Evolutionary conservation across 768 basidiomycete genomes (phyloP).

Genomic region (Tylopilus subfusipes): DNA sequence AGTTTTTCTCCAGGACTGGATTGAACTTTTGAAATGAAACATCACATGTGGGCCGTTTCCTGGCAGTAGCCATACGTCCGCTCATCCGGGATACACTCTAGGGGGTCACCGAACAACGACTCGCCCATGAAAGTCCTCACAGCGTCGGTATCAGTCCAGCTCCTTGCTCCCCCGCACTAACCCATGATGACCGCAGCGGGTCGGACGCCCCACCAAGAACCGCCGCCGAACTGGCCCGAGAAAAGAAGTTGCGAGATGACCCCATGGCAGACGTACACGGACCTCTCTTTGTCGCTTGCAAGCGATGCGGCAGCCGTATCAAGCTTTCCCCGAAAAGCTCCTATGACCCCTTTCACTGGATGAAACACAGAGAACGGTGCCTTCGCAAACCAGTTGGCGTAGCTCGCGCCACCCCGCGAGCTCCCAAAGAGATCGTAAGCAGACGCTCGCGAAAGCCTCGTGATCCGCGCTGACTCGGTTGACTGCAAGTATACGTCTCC

Average conservation of each 20-base stretch:
- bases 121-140: slow-evolving; percentile 20
- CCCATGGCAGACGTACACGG: slow-evolving; percentile 49
- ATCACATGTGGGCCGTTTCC: slow-evolving; percentile 22
- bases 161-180: slow-evolving; percentile 7
- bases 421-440: slow-evolving; percentile 26
- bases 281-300: slow-evolving; percentile 52
- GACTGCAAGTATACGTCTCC: slow-evolving; percentile 18
- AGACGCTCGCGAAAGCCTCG: background rate
- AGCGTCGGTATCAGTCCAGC: slow-evolving; percentile 16
- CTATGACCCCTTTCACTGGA: slow-evolving; percentile 68
- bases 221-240: slow-evolving; percentile 45
- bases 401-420: slow-evolving; percentile 12
- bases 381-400: slow-evolving; percentile 40
- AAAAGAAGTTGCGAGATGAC: slow-evolving; percentile 51
- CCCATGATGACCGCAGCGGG: slow-evolving; percentile 16
- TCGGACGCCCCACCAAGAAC: slow-evolving; percentile 32
- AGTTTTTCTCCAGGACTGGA: too few relatives aligned
- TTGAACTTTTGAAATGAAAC: background rate
- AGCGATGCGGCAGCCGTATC: slow-evolving; percentile 52
- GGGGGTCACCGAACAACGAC: slow-evolving; percentile 25
- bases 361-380: slow-evolving; percentile 59
- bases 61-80: slow-evolving; percentile 6
- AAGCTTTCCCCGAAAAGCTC: slow-evolving; percentile 66
- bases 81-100: slow-evolving; percentile 23
- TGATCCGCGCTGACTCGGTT: slow-evolving; percentile 1